Conservation (phyloP, 2,329 filamentous ascomycete species). For the Cordyceps cateniannulata region DNA sequence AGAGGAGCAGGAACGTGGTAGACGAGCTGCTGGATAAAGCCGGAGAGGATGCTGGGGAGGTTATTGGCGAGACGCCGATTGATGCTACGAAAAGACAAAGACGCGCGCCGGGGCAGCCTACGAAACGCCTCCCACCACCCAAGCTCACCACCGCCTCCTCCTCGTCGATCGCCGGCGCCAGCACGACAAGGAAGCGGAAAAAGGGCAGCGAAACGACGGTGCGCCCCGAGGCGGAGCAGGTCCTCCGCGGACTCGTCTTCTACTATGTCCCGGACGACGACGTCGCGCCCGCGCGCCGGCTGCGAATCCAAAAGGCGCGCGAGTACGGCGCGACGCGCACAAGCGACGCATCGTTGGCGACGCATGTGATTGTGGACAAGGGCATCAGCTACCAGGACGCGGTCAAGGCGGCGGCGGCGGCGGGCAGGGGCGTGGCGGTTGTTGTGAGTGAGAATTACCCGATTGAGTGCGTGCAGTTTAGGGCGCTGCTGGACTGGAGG, state of each 20-base stretch:
- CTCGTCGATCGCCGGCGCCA: conserved; percentile 2
- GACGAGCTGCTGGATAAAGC: not conserved
- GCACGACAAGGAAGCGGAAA: conserved; percentile 33
- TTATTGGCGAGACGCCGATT: conserved; percentile 10
- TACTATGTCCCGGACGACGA: conserved; percentile 81
- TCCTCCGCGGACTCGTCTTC: conserved; percentile 57
- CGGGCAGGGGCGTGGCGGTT: conserved; percentile 18
- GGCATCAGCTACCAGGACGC: conserved; percentile 58
- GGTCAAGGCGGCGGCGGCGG: conserved; percentile 34
- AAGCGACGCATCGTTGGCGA: conserved; percentile 52
- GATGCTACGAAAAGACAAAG: not conserved
- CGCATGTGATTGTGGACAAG: conserved; percentile 75
- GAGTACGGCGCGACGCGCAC: conserved; percentile 72
- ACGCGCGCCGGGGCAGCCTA: not conserved
- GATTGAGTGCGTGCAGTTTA: conserved; percentile 59
- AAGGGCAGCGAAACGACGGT: conserved; percentile 39
- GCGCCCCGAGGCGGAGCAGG: conserved; percentile 45
- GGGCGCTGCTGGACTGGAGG: conserved; percentile 49
- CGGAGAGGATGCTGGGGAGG: not conserved
- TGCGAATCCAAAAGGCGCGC: conserved; percentile 67
- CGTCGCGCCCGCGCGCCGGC: conserved; percentile 56
- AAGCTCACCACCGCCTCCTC: not conserved
- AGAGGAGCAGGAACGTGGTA: not conserved
- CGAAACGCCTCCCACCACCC: not conserved
- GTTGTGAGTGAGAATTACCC: conserved; percentile 55